Evolutionary conservation across 768 basidiomycete species (phyloP), one percentile per base, ranked within the genome.

Genomic region (Trametes cingulata): DNA sequence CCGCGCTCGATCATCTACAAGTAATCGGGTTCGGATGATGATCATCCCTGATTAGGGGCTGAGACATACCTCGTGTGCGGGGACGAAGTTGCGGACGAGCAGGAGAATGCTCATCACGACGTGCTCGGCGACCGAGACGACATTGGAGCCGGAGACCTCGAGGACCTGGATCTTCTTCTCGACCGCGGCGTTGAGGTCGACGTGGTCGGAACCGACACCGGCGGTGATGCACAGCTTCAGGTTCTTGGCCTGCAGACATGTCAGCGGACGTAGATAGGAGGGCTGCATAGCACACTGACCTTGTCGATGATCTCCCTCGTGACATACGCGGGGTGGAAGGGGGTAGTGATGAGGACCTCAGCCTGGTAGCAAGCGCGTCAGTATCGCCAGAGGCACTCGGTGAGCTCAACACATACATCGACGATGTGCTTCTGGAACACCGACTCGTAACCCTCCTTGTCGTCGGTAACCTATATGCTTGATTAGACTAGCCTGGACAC

Each of bases 201-300:
- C 85, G 77, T 91, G 92, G 76, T 95, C 94, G 19, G 90, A 92
- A 12, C 93, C 91, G 47, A 94, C 92, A 73, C 91, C 92, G 60
- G 93, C 94, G 22, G 94, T 97, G 69, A 95, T 82, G 69, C 90
- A 91, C 57, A 95, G 72, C 76, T 93, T 95, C 62, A 97, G 83
- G 67, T 95, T 94, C 75, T 89, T 88, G 33, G 94, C 92, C 59
- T 60, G 24, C 12, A 20, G 24, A 22, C 22, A 5, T 14, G 4
- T 24, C 2, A 22, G 13, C 3, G 17, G 20, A 17, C 22, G 40
- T 6, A 25, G 17, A 37, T 24, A 3, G 40, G 5, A 17, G 29
- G 3, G 13, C 0, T 13, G 13, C 6, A 33, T 15, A 24, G n/a
- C 13, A 25, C 10, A 20, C 58, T 10, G 6, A 60, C 59, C 80